Base-by-base conservation (phyloP, 345 rosid species). In the Litchi chinensis region DNA sequence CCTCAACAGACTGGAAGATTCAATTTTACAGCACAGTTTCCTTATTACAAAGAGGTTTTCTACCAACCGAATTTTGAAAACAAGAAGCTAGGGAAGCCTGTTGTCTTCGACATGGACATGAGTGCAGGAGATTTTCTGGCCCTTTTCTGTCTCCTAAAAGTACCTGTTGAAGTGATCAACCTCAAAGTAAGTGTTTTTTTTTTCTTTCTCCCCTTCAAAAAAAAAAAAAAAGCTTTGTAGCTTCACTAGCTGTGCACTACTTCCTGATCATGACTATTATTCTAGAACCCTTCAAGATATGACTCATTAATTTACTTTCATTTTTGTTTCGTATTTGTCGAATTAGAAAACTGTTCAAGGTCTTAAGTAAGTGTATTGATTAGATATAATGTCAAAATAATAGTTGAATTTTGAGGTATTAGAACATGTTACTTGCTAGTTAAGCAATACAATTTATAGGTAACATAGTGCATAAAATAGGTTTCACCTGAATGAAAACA, bases 21-120 rank as follows among this genome's bases (percentile, higher is more conserved):
- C 88, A 95, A 91, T 86, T 84, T 93, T 24, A 82, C 92, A 12
- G 86, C 90, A 50, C 90, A 93, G 44, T 95, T 93, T 79, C 95
- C 98, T 79, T 84, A 87, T 77, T 91, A 90, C 76, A 90, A 69
- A 70, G 85, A 95, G 86, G 93, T 88, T 24, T 52, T 80, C 10
- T 79, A 86, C 82, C 88, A 59, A 81, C 97, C 98, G 77, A 84
- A 89, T 73, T 86, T 90, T 43, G 85, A 83, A 74, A 82, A 70
- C 71, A 83, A 72, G 62, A 88, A 21, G 65, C 85, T 86, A 0
- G 98, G 99, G 22, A 93, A 90, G 85, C 93, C 98, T 12, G 83
- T 95, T 44, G 78, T 95, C 70, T 92, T 93, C 18, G 99, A 95
- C 81, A 95, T 91, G 96, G 99, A 95, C 74, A 95, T 95, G 99